A percentile compares a stretch with the other conserved stretches of the same genome.
These are phyloP conservation scores for Solanum chacoense DNA, from an alignment of 305 asterid species.

Conservation along the genomic window DNA sequence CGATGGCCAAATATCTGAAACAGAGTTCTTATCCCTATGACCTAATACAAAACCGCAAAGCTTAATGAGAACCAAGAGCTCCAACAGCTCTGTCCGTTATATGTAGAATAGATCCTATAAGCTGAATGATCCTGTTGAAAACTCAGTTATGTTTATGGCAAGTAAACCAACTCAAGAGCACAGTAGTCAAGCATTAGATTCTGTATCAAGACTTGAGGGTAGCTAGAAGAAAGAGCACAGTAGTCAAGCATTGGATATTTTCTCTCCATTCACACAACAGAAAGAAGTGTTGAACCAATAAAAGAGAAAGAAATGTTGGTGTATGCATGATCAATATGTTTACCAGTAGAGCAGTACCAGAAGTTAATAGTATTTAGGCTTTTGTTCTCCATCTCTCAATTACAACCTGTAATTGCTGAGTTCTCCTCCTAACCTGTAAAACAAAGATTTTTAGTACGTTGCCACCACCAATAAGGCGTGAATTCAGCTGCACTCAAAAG, in stretches of 20 bases:
- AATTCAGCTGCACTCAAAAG: neutral
- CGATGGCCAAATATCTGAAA: neutral
- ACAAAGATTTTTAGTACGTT: neutral
- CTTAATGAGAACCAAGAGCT: neutral
- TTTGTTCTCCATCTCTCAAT: constrained; percentile 60
- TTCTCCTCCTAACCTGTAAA: constrained; percentile 51
- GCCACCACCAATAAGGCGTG: neutral
- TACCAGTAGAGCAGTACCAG: neutral
- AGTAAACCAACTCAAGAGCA: neutral
- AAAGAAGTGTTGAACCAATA: neutral
- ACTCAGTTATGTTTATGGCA: neutral
- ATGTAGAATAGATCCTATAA: neutral
- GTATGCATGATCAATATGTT: neutral
- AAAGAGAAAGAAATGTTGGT: neutral
- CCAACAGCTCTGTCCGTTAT: neutral
- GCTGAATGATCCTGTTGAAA: neutral
- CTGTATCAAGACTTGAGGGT: neutral
- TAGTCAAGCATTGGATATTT: neutral
- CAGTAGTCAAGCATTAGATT: neutral
- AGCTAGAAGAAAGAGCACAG: neutral
- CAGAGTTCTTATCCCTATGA: neutral
- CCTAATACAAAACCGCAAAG: neutral
- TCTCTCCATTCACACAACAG: neutral
- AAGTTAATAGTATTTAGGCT: constrained; percentile 11
- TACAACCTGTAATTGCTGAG: constrained; percentile 41